These are phyloP conservation scores for Aspergillus proliferans DNA, from an alignment of 2,329 filamentous ascomycete genomes.

Conservation along the genomic window DNA sequence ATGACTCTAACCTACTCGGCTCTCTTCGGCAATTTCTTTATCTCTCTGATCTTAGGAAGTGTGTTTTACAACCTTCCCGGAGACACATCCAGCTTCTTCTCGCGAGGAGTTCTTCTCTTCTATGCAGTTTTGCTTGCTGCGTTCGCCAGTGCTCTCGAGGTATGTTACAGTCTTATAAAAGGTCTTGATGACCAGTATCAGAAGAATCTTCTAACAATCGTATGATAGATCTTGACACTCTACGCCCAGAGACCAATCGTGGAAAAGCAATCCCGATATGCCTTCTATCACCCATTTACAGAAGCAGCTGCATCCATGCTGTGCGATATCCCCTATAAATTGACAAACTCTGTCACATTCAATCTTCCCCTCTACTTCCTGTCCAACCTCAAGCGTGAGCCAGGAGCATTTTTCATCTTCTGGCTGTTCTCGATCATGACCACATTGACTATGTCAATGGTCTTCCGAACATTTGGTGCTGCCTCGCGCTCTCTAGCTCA, in stretches of 20 bases:
- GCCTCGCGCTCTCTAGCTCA: constrained; percentile 61
- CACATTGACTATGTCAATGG: constrained; percentile 75
- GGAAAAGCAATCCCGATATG: constrained; percentile 81
- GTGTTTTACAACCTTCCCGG: constrained; percentile 71
- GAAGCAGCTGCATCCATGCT: constrained; percentile 83
- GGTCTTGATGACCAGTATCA: background rate
- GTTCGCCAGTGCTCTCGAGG: constrained; percentile 71
- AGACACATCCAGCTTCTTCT: constrained; percentile 67
- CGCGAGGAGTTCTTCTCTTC: constrained; percentile 74
- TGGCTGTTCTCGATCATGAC: constrained; percentile 67
- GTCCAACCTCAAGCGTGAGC: constrained; percentile 68
- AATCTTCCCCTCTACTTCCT: constrained; percentile 82
- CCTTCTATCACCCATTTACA: constrained; percentile 83
- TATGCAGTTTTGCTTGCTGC: constrained; percentile 83
- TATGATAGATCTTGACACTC: constrained; percentile 63
- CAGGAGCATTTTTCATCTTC: constrained; percentile 80
- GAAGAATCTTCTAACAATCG: constrained; percentile 6
- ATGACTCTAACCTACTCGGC: constrained; percentile 65
- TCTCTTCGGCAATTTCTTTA: constrained; percentile 61
- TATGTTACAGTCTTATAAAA: constrained; percentile 17
- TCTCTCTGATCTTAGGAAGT: constrained; percentile 70
- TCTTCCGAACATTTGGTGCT: constrained; percentile 76
- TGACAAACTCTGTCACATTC: constrained; percentile 67
- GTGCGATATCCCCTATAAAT: constrained; percentile 76
- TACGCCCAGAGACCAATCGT: constrained; percentile 88